A percentile compares a stretch with the other conserved stretches of the same genome.
These are phyloP conservation scores for Globisporangium echinulatum DNA, from an alignment of 352 stramenopile species.

Conservation along the genomic window DNA sequence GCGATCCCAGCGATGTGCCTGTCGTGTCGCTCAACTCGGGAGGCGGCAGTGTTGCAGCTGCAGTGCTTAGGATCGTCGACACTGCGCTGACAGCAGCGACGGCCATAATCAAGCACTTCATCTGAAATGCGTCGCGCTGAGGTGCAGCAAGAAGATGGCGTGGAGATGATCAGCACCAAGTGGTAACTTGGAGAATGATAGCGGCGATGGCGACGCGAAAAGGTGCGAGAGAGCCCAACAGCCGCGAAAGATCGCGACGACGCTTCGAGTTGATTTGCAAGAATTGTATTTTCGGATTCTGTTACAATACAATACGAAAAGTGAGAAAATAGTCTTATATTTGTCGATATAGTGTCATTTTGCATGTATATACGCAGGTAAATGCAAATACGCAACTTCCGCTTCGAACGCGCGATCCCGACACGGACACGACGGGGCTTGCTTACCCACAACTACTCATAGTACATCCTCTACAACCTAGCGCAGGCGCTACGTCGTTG, in stretches of 20 bases:
- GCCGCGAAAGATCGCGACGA: background rate
- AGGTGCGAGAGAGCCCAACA: background rate
- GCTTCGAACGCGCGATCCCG: too few species aligned
- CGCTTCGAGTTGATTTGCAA: background rate
- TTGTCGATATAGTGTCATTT: too few species aligned
- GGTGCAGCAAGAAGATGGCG: background rate
- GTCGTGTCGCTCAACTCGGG: background rate
- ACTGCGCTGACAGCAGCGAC: background rate
- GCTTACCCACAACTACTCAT: too few species aligned
- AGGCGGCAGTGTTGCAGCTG: background rate
- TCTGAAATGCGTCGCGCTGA: background rate
- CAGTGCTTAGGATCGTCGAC: background rate
- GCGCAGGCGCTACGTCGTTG: too few species aligned
- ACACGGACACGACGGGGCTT: too few species aligned
- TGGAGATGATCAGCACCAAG: background rate
- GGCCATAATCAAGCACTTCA: background rate
- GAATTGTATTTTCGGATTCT: background rate
- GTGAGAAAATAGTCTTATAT: too few species aligned
- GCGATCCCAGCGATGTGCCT: background rate
- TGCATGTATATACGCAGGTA: too few species aligned
- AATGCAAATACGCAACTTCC: too few species aligned
- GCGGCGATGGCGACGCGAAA: background rate
- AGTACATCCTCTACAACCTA: too few species aligned
- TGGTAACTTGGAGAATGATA: background rate
- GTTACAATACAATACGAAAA: too few species aligned